phyloP scores from a whole-genome alignment of 2,329 filamentous ascomycete species.

The Venturia effusa region DNA sequence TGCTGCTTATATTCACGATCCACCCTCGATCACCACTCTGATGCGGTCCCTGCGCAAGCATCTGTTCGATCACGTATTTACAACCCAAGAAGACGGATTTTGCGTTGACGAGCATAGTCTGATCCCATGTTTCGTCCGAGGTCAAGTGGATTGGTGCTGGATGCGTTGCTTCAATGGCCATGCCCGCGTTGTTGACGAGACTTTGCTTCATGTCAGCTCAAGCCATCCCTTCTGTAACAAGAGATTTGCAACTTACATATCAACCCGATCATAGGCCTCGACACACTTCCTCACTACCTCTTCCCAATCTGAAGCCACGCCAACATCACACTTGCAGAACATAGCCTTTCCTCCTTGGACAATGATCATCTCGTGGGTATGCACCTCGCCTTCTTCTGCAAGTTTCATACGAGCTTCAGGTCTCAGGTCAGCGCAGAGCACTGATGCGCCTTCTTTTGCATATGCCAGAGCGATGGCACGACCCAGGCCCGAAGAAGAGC shows the following conservation, averaged over 20 bases:
- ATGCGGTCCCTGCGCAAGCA: slow-evolving; percentile 37
- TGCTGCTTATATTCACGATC: slow-evolving; percentile 40
- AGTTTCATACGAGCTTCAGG: slow-evolving; percentile 14
- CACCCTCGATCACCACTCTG: slow-evolving; percentile 34
- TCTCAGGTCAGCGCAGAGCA: slow-evolving; percentile 23
- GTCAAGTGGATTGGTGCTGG: slow-evolving; percentile 35
- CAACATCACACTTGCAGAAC: slow-evolving; percentile 27
- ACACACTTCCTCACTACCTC: slow-evolving; percentile 17
- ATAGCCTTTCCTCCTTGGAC: slow-evolving; percentile 22
- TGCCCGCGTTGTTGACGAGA: slow-evolving; percentile 36
- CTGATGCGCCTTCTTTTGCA: slow-evolving; percentile 21
- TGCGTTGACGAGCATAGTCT: slow-evolving; percentile 25
- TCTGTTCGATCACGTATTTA: slow-evolving; percentile 38
- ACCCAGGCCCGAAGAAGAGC: background rate
- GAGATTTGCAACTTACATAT: slow-evolving; percentile 14
- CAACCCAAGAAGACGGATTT: slow-evolving; percentile 31
- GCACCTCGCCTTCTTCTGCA: slow-evolving; percentile 16
- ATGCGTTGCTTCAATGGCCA: slow-evolving; percentile 27
- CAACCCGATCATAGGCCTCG: slow-evolving; percentile 13
- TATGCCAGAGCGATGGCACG: slow-evolving; percentile 16
- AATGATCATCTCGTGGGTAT: slow-evolving; percentile 23
- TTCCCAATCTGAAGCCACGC: slow-evolving; percentile 16
- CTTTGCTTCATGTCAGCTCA: slow-evolving; percentile 11
- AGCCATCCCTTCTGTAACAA: background rate
- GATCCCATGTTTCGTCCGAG: slow-evolving; percentile 35